These are phyloP conservation scores for Trichoderma sp. DNA, from an alignment of 2,329 filamentous ascomycete genomes.

Conservation along the genomic window DNA sequence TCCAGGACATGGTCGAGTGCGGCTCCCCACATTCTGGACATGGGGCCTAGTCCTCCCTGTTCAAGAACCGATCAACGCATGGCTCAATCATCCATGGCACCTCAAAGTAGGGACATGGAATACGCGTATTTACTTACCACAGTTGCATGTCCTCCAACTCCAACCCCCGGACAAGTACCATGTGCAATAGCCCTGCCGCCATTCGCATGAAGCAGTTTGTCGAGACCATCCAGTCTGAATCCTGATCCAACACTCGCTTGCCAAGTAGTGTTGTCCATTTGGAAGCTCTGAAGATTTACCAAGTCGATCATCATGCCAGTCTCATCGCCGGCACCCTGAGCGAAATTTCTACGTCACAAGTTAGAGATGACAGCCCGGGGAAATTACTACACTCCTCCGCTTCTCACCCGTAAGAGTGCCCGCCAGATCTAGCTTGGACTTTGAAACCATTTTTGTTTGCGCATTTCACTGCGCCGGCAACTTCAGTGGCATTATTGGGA, in stretches of 20 bases:
- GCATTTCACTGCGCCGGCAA: slow-evolving; percentile 58
- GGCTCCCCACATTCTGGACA: slow-evolving; percentile 58
- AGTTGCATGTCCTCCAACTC: slow-evolving; percentile 58
- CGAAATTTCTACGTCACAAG: slow-evolving; percentile 35
- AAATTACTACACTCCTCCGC: background rate
- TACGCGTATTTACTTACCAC: slow-evolving; percentile 41
- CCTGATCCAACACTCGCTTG: slow-evolving; percentile 56
- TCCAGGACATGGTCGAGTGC: slow-evolving; percentile 55
- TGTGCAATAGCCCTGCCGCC: slow-evolving; percentile 59
- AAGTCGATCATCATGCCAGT: slow-evolving; percentile 51
- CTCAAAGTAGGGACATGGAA: background rate
- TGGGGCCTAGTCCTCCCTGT: slow-evolving; percentile 57
- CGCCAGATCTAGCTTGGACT: slow-evolving; percentile 62
- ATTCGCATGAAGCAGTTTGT: slow-evolving; percentile 47
- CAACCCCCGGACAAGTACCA: slow-evolving; percentile 58
- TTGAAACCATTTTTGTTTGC: slow-evolving; percentile 49
- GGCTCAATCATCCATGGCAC: background rate
- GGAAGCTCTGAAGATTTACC: slow-evolving; percentile 50
- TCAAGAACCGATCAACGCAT: background rate
- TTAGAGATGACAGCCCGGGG: background rate
- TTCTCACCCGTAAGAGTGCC: slow-evolving; percentile 62
- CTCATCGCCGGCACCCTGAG: slow-evolving; percentile 47
- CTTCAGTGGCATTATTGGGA: slow-evolving; percentile 51
- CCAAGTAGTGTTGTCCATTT: slow-evolving; percentile 52
- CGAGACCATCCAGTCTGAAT: slow-evolving; percentile 51